These are phyloP conservation scores for Moelleriella libera DNA, from an alignment of 2,329 filamentous ascomycete genomes.

Conservation along the genomic window DNA sequence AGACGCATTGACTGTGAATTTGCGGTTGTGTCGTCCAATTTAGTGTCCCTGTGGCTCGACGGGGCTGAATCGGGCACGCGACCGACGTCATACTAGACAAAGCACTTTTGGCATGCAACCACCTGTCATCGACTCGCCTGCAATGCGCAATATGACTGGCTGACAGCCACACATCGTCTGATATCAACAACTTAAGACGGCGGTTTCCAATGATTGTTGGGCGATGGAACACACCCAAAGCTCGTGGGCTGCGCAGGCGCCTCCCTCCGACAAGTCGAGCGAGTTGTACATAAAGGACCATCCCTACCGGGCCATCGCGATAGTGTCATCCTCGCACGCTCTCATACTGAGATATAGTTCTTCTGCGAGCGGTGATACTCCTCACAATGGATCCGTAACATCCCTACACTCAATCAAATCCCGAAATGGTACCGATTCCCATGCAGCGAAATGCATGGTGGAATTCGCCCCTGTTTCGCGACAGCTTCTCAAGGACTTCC, in stretches of 20 bases:
- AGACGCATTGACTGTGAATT: too few species aligned
- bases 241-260: constrained; percentile 30
- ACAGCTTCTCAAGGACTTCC: constrained; percentile 61
- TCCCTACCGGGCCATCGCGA: constrained; percentile 75
- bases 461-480: constrained; percentile 59
- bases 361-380: constrained; percentile 40
- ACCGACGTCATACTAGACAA: background rate
- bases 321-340: constrained; percentile 65
- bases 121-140: too few species aligned
- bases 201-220: constrained; percentile 4
- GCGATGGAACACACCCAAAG: constrained; percentile 33
- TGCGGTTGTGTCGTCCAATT: background rate
- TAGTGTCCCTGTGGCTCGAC: too few species aligned
- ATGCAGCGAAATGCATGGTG: constrained; percentile 63
- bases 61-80: background rate
- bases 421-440: constrained; percentile 26
- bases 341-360: constrained; percentile 73
- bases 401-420: constrained; percentile 33
- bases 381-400: constrained; percentile 42
- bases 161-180: too few species aligned
- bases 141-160: too few species aligned
- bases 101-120: background rate
- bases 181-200: background rate
- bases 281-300: constrained; percentile 76
- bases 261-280: constrained; percentile 47